Evolutionary conservation across 176 grass and related monocot genomes (phyloP).

Genomic region (Aegilops umbellulata): DNA sequence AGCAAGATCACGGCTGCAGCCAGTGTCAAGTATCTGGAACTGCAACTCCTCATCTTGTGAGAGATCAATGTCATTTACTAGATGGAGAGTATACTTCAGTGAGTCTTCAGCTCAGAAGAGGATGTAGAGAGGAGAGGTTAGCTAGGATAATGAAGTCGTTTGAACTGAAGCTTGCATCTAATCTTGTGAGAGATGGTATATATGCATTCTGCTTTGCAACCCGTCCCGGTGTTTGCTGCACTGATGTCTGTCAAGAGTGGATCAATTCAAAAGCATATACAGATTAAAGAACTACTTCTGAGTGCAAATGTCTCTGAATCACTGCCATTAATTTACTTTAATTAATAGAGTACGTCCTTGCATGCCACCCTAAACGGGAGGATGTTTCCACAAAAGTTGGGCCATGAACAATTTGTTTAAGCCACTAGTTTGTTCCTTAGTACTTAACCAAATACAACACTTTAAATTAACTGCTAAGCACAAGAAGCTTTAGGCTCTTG

Average conservation of each 20-base stretch:
- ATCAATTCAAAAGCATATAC: not conserved
- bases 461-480: not conserved
- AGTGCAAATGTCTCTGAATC: not conserved
- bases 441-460: not conserved
- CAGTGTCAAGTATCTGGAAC: not conserved
- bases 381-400: not conserved
- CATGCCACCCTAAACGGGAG: not conserved
- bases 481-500: not conserved
- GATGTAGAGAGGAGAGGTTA: not conserved
- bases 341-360: not conserved
- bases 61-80: not conserved
- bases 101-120: not conserved
- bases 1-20: constrained; percentile 10
- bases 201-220: constrained; percentile 21
- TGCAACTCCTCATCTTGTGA: constrained; percentile 21
- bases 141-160: not conserved
- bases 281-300: not conserved
- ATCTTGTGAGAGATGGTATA: not conserved
- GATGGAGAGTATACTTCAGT: not conserved
- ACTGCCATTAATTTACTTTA: not conserved
- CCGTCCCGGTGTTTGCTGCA: not conserved
- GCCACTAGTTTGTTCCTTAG: not conserved
- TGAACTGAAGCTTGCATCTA: constrained; percentile 19
- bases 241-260: constrained; percentile 2
- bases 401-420: not conserved